Base-by-base conservation (phyloP, 352 stramenopile species). In the Phytophthora fragariae region DNA sequence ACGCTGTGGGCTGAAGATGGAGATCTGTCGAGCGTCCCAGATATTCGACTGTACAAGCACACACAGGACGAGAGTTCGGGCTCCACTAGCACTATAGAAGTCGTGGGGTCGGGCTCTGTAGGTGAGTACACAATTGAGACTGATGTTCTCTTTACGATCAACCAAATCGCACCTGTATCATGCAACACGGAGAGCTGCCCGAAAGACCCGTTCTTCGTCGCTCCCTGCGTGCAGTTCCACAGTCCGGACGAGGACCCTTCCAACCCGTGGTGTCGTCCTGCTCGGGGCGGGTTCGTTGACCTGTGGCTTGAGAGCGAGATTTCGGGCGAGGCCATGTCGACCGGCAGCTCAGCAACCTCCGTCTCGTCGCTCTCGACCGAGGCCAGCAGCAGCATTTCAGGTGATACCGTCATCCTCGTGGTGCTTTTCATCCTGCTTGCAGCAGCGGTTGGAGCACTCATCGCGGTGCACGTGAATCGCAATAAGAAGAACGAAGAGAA, bases 1-100 rank as follows among this genome's bases (percentile, higher is more conserved):
- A 68, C 80, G 19, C 27, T 89, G 21, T 91, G 82, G 81, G 70
- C 83, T 10, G 77, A 86, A 62, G 79, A 85, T 44, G 71, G 75
- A 27, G 57, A 60, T 5, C 46, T 86, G 11, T 29, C 70, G 33
- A 60, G 11, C 0, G 72, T 72, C 1, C 77, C 72, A 5, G 63
- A 87, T 57, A 79, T 88, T 47, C 76, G 47, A 49, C 39, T 90
- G 12, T 87, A 73, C 57, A 74, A 74, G n/a, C 71, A 84, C 47
- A 14, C 57, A n/a, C 39, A 56, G 1, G 44, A 66, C 37, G 35
- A 60, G 3, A 55, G 27, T 10, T 65, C 62, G 0, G 62, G 50
- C 10, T 71, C 60, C 0, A 17, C 56, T 35, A 41, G 47, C 21
- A 41, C 46, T 60, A 41, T 67, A 60, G 55, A 68, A 33, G 54